Evolutionary conservation across 169 alveolate species (phyloP).

Genomic region (Hepatocystis sp.): DNA sequence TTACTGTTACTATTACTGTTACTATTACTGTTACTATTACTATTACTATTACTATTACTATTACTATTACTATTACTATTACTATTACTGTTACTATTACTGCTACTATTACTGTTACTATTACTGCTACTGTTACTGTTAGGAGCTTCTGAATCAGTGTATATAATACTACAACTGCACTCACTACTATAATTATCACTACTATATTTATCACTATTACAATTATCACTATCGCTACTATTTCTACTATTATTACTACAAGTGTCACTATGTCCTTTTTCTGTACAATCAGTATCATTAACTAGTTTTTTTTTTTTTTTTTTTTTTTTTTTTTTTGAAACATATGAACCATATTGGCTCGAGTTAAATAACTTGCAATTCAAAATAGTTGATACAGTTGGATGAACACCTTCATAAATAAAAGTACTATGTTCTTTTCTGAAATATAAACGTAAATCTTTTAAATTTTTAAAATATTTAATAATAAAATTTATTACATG

Average conservation of each 20-base stretch:
- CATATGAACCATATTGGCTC: too few relatives aligned
- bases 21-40: too few relatives aligned
- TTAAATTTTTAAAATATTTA: constrained; percentile 13
- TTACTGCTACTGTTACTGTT: background rate
- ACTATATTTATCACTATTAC: background rate
- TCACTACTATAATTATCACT: background rate
- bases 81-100: background rate
- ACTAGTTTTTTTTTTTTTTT: too few relatives aligned
- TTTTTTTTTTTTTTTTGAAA: background rate
- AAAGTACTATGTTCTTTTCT: constrained; percentile 34
- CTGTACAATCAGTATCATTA: too few relatives aligned
- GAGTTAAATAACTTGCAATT: too few relatives aligned
- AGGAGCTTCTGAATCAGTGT: too few relatives aligned
- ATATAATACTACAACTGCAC: too few relatives aligned
- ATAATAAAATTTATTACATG: constrained; percentile 5
- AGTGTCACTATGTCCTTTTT: too few relatives aligned
- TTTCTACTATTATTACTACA: too few relatives aligned
- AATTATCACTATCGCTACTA: background rate
- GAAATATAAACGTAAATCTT: constrained; percentile 35
- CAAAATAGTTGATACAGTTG: constrained; percentile 22
- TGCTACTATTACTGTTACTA: background rate
- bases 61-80: too few relatives aligned
- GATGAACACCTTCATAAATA: constrained; percentile 70
- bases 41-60: too few relatives aligned
- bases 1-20: too few relatives aligned